Base-by-base conservation (phyloP, 2,329 filamentous ascomycete species). In the Nectriaceae sp. region DNA sequence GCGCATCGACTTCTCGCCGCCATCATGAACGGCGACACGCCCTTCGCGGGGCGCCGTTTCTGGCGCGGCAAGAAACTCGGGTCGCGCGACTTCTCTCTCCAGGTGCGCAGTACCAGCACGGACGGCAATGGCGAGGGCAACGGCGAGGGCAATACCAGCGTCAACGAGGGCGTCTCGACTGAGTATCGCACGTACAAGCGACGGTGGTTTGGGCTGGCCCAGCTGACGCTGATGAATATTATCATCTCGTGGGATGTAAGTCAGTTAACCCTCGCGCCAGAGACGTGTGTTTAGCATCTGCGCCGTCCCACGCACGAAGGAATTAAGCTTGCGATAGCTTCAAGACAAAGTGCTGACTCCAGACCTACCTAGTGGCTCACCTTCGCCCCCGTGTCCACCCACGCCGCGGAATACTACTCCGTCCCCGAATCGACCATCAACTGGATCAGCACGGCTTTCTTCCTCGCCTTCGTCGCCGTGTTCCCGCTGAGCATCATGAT, bases 241-340 rank as follows among this genome's bases (percentile, higher is more conserved):
- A 83, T 97, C 52, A 87, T 96, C 36, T 95, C 89, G 64, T 97
- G 93, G 93, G 90, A 95, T 81, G 90, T 94, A 79, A 78, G 90
- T 85, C 18, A 40, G n/a, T n/a, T n/a, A n/a, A n/a, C n/a, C n/a
- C n/a, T n/a, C n/a, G n/a, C n/a, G n/a, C n/a, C n/a, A n/a, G n/a
- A n/a, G n/a, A n/a, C n/a, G n/a, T n/a, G n/a, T n/a, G n/a, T n/a
- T n/a, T 38, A 18, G 38, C 21, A 15, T 29, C 31, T 40, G 11
- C 15, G n/a, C n/a, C n/a, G n/a, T n/a, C n/a, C n/a, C n/a, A n/a
- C n/a, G n/a, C n/a, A n/a, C n/a, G n/a, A n/a, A n/a, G n/a, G 24
- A 6, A 29, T 29, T 29, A 29, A 6, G 24, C 24, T 13, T 29
- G 24, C 6, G 24, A 29, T 29, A 29, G 6, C 24, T 29, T 29